Conservation (phyloP, 2,329 filamentous ascomycete species). For the Talaromyces marneffei region DNA sequence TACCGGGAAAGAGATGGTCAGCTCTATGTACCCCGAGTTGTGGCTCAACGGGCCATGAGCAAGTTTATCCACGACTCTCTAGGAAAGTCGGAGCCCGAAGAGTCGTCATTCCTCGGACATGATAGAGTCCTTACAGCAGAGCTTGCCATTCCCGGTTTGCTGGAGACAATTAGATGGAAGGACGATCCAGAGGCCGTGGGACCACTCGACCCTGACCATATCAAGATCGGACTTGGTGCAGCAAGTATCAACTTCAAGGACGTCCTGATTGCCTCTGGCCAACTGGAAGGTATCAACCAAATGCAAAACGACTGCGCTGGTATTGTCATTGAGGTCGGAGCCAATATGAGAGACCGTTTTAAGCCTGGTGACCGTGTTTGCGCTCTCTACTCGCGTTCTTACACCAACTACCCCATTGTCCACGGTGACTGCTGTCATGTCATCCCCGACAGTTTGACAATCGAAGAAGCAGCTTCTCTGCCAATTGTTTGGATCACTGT, state of each 20-base stretch:
- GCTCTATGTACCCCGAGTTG: neutral
- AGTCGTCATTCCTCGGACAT: neutral
- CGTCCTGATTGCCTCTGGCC: neutral
- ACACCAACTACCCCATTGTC: neutral
- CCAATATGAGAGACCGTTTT: conserved; percentile 24
- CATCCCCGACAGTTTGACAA: conserved; percentile 50
- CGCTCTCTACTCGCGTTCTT: neutral
- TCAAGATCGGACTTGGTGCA: neutral
- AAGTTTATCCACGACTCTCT: neutral
- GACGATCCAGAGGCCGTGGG: conserved; percentile 5
- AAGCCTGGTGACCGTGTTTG: conserved; percentile 38
- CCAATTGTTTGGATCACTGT: conserved; percentile 37
- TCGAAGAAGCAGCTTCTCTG: conserved; percentile 49
- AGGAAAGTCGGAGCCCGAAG: neutral
- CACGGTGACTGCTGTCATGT: neutral
- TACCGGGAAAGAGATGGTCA: neutral
- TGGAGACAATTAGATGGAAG: neutral
- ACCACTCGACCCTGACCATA: conserved; percentile 18
- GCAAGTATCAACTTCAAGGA: conserved; percentile 2
- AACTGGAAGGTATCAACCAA: neutral
- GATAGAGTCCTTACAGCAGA: neutral
- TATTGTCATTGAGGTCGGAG: conserved; percentile 27
- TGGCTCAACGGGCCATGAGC: neutral
- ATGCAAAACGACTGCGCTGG: conserved; percentile 35
- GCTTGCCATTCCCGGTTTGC: neutral